phyloP scores from a whole-genome alignment of 225 moss, liverwort and hornwort species.

The Marchantia polymorpha region DNA sequence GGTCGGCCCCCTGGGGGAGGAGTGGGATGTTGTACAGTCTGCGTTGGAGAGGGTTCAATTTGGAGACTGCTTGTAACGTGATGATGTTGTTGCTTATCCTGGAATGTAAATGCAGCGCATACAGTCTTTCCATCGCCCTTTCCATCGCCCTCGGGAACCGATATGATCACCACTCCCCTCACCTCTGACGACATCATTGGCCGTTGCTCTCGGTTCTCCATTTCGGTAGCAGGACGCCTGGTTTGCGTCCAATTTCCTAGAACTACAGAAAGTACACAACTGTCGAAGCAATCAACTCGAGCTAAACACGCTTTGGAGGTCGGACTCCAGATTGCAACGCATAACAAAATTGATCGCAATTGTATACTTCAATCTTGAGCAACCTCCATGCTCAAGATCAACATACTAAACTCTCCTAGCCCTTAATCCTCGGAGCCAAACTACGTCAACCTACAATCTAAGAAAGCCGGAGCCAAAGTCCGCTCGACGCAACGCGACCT shows the following conservation, averaged over 20 bases:
- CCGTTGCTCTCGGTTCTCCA: constrained; percentile 15
- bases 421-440: background rate
- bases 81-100: constrained; percentile 39
- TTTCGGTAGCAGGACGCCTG: background rate
- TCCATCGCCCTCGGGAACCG: constrained; percentile 54
- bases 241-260: background rate
- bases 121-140: constrained; percentile 84
- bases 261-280: background rate
- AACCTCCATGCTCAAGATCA: background rate
- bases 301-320: background rate
- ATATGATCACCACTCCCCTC: constrained; percentile 78
- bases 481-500: background rate
- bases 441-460: background rate
- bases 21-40: constrained; percentile 15
- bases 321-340: background rate
- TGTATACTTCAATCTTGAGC: background rate
- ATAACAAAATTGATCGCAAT: background rate
- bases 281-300: background rate
- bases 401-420: background rate
- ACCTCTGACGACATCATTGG: constrained; percentile 23
- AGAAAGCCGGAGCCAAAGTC: background rate
- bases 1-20: constrained; percentile 31
- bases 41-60: constrained; percentile 25
- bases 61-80: constrained; percentile 25
- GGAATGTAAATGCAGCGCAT: constrained; percentile 83